phyloP scores from a whole-genome alignment of 768 basidiomycete genomes.

The Saitozyma sp. region DNA sequence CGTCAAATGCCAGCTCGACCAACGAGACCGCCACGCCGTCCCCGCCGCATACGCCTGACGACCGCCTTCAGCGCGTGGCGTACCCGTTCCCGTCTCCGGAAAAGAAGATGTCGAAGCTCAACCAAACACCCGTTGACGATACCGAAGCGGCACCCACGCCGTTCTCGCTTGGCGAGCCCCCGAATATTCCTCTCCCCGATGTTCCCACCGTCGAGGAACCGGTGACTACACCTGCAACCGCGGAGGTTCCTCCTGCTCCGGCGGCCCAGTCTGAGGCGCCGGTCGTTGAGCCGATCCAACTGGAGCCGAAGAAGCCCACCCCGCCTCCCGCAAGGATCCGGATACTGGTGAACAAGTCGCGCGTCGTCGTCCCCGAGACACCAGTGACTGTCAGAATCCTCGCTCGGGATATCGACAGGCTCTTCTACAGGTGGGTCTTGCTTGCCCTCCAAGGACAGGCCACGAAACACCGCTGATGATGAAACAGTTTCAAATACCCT shows the following conservation, averaged over 20 bases:
- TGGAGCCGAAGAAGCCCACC: no score
- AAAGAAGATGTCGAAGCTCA: background rate
- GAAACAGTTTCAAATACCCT: conserved; percentile 1
- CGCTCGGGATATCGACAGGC: conserved; percentile 24
- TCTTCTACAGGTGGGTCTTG: conserved; percentile 7
- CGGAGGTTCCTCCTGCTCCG: conserved; percentile 1
- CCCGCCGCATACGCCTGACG: conserved; percentile 37
- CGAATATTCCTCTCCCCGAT: conserved; percentile 36
- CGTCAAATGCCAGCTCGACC: conserved; percentile 33
- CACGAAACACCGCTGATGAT: no score
- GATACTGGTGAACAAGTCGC: conserved; percentile 8
- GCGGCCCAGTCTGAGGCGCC: background rate
- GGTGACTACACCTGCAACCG: conserved; percentile 5
- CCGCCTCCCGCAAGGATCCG: background rate
- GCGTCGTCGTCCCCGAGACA: conserved; percentile 22
- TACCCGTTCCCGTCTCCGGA: background rate
- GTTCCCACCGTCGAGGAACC: conserved; percentile 7
- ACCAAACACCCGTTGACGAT: background rate
- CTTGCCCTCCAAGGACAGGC: no score
- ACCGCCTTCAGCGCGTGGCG: background rate
- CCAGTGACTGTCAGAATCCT: conserved; percentile 11
- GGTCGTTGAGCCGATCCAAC: no score
- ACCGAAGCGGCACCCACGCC: conserved; percentile 2
- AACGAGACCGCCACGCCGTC: conserved; percentile 41
- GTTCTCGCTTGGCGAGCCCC: conserved; percentile 21